These are phyloP conservation scores for Phialemoniopsis sp. DNA, from an alignment of 2,329 filamentous ascomycete genomes.

Conservation along the genomic window DNA sequence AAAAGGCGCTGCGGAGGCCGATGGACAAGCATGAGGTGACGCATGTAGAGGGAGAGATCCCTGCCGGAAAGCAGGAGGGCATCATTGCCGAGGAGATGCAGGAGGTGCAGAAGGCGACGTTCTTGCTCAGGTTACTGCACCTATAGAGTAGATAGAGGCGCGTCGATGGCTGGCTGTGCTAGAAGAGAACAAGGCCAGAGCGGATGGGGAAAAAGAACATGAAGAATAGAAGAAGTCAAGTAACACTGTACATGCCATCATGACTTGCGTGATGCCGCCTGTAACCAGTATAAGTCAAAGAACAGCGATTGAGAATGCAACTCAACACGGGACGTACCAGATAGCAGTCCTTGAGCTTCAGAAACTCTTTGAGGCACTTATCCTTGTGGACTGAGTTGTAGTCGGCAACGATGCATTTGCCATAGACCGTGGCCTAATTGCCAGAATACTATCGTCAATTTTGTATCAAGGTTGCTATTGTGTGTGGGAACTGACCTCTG, in stretches of 20 bases:
- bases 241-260: conserved; percentile 1
- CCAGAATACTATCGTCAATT: conserved; percentile 1
- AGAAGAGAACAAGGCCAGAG: no score
- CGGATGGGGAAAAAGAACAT: neutral
- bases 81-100: conserved; percentile 7
- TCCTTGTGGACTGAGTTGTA: conserved; percentile 90
- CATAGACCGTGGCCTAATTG: conserved; percentile 83
- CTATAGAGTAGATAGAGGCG: conserved; percentile 40
- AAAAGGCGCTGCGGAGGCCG: conserved; percentile 67
- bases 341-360: conserved; percentile 83
- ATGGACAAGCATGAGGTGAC: neutral
- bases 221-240: neutral
- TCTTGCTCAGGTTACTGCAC: conserved; percentile 64
- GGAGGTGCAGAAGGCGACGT: conserved; percentile 9
- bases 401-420: conserved; percentile 85
- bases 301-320: no score
- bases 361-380: conserved; percentile 82
- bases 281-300: conserved; percentile 1
- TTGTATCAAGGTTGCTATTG: no score
- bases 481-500: conserved; percentile 48
- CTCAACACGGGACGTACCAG: no score
- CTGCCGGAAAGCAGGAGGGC: neutral
- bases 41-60: neutral
- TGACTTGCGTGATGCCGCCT: conserved; percentile 1
- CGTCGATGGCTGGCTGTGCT: neutral